These are phyloP conservation scores for Amphicarpaea edgeworthii DNA, from an alignment of 306 rosid species.

Conservation along the genomic window DNA sequence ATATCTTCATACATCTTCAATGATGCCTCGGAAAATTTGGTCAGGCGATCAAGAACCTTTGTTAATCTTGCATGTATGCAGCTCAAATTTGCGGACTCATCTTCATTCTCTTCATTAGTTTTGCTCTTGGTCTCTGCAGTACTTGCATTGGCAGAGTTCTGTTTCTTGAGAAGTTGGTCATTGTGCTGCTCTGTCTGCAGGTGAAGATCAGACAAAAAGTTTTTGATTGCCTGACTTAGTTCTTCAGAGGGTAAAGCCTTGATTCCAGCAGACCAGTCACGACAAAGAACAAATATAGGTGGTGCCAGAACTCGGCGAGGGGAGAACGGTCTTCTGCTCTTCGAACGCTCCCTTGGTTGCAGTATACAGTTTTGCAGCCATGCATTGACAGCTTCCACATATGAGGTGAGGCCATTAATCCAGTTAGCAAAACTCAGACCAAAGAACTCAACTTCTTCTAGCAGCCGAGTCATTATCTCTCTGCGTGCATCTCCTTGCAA, in stretches of 20 bases:
- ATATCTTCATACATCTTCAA: slow-evolving; percentile 91
- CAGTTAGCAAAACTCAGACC: slow-evolving; percentile 94
- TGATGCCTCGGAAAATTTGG: slow-evolving; percentile 88
- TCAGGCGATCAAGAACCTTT: slow-evolving; percentile 79
- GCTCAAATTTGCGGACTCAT: slow-evolving; percentile 60
- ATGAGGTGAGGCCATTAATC: slow-evolving; percentile 90
- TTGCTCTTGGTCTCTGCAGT: slow-evolving; percentile 59
- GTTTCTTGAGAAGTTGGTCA: slow-evolving; percentile 54
- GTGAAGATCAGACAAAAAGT: slow-evolving; percentile 68
- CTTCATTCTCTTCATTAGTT: slow-evolving; percentile 49
- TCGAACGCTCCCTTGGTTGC: slow-evolving; percentile 78
- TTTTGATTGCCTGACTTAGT: slow-evolving; percentile 69
- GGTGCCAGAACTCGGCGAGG: slow-evolving; percentile 88
- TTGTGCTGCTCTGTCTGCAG: slow-evolving; percentile 60
- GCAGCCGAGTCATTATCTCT: slow-evolving; percentile 65
- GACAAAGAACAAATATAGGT: slow-evolving; percentile 82
- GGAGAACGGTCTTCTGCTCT: slow-evolving; percentile 76
- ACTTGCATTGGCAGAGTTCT: slow-evolving; percentile 53
- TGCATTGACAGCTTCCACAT: slow-evolving; percentile 79
- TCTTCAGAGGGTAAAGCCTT: slow-evolving; percentile 78
- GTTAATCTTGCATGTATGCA: slow-evolving; percentile 73
- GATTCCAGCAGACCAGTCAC: slow-evolving; percentile 87
- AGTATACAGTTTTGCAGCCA: slow-evolving; percentile 88
- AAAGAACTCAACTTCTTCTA: slow-evolving; percentile 82
- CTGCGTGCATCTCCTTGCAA: slow-evolving; percentile 67